Conservation (phyloP, 768 basidiomycete species). For the Boletus patriciae region DNA sequence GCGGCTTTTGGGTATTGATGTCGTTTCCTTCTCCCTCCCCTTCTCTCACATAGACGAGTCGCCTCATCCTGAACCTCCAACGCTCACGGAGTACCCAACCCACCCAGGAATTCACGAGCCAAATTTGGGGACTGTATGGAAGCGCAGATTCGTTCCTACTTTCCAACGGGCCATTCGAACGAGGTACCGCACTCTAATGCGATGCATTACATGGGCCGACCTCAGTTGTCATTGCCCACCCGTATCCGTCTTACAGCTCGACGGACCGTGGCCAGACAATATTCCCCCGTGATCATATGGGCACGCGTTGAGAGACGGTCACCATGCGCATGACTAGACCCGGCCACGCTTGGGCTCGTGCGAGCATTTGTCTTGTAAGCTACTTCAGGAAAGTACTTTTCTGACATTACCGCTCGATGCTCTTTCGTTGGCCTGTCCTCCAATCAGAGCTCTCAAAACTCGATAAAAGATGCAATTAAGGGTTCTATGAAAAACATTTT, state of each 20-base stretch:
- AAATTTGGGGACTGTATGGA: slow-evolving; percentile 11
- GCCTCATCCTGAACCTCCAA: slow-evolving; percentile 23
- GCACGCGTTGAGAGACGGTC: background rate
- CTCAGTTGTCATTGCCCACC: background rate
- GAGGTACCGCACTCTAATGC: background rate
- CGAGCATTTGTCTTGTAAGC: no score
- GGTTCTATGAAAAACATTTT: no score
- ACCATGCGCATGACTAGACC: no score
- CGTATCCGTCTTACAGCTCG: background rate
- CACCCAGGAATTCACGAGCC: slow-evolving; percentile 14
- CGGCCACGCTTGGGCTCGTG: no score
- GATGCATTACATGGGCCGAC: background rate
- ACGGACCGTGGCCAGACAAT: no score
- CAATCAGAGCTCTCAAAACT: no score
- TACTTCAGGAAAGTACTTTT: no score
- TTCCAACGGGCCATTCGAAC: background rate
- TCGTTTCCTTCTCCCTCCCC: background rate
- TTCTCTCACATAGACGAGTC: slow-evolving; percentile 9
- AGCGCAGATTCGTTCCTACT: slow-evolving; percentile 17
- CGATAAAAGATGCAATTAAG: no score
- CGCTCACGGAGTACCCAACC: accelerated
- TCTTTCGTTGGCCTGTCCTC: no score
- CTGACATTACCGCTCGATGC: no score
- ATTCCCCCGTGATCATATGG: background rate
- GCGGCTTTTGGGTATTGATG: background rate